Evolutionary conservation across 495 filamentous ascomycete species (phyloP).

Genomic region (Tuber borchii): DNA sequence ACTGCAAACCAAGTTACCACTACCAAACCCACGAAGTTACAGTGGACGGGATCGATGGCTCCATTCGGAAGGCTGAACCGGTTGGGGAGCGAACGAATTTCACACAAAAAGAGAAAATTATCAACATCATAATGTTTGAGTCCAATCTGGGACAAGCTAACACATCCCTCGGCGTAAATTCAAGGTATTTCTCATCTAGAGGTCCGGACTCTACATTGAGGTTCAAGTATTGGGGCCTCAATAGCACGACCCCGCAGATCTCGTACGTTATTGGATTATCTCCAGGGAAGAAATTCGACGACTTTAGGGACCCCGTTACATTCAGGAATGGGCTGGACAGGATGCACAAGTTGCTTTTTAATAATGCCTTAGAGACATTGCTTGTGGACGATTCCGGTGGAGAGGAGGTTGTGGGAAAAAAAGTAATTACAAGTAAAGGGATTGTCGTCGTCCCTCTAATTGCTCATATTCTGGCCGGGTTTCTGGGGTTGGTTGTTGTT

Average conservation of each 20-base stretch:
- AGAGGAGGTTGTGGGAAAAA: not conserved
- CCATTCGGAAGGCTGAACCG: not conserved
- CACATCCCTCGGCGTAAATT: no score
- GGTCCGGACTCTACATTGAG: conserved; percentile 9
- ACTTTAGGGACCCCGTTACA: conserved; percentile 35
- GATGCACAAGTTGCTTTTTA: conserved; percentile 45
- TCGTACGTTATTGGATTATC: no score
- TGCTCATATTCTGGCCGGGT: no score
- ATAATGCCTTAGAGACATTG: conserved; percentile 24
- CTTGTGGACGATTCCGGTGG: not conserved
- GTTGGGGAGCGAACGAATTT: conserved; percentile 31
- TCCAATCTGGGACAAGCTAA: conserved; percentile 15
- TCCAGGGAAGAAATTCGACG: conserved; percentile 4
- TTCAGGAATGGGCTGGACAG: conserved; percentile 39
- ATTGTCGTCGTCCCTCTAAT: conserved; percentile 32
- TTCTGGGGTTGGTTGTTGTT: no score
- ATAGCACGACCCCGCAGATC: conserved; percentile 15
- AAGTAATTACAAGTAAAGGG: conserved; percentile 11
- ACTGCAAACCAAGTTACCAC: conserved; percentile 45
- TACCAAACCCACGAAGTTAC: conserved; percentile 23
- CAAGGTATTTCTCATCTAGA: no score
- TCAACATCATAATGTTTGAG: conserved; percentile 45
- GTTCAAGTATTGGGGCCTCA: conserved; percentile 19
- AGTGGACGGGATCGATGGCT: conserved; percentile 22
- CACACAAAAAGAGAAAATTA: conserved; percentile 28